phyloP scores from a whole-genome alignment of 768 basidiomycete genomes.

The Pleurotus giganteus region DNA sequence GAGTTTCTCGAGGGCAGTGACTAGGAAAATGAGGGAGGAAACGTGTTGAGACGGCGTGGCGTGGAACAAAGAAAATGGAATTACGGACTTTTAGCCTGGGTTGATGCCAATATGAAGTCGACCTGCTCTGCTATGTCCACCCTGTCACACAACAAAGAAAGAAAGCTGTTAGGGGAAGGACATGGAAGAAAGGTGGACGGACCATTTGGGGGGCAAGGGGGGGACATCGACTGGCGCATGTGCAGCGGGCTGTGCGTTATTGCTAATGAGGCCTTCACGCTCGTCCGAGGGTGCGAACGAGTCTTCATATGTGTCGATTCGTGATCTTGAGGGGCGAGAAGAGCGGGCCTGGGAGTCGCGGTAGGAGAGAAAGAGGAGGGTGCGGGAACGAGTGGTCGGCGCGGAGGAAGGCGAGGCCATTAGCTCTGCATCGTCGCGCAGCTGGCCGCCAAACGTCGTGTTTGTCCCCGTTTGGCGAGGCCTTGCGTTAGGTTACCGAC shows the following conservation, averaged over 20 bases:
- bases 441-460: too few species aligned
- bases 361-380: conserved; percentile 91
- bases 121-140: conserved; percentile 92
- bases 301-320: conserved; percentile 44
- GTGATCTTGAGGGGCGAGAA: conserved; percentile 37
- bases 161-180: conserved; percentile 16
- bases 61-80: conserved; percentile 13
- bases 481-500: background rate
- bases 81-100: conserved; percentile 74
- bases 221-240: conserved; percentile 54
- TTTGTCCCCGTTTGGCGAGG: background rate
- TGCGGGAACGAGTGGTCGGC: conserved; percentile 76
- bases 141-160: conserved; percentile 45
- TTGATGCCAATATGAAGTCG: conserved; percentile 67
- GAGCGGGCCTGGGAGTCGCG: conserved; percentile 68
- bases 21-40: conserved; percentile 46
- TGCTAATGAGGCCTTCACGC: conserved; percentile 60
- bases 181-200: conserved; percentile 17
- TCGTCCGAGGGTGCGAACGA: conserved; percentile 54
- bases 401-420: conserved; percentile 26
- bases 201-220: conserved; percentile 86
- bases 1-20: conserved; percentile 86
- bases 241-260: conserved; percentile 26
- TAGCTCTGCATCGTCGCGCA: conserved; percentile 13
- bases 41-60: conserved; percentile 11